Evolutionary conservation across 2,329 filamentous ascomycete genomes (phyloP), one percentile per base, ranked within the genome.

Genomic region (Penicillium sp.): DNA sequence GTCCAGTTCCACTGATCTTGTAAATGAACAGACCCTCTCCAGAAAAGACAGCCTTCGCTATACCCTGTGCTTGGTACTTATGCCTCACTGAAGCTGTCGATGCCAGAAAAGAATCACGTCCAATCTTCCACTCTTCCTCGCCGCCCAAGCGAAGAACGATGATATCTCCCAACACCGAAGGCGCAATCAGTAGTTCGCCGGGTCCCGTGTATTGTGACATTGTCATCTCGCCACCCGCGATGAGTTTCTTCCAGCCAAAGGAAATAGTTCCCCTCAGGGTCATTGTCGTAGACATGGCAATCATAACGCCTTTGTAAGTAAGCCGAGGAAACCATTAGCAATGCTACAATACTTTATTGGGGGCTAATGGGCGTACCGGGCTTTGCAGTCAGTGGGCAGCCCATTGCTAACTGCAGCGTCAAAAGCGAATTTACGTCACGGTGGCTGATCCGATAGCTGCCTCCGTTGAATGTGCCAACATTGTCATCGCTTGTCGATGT

Each of bases 401-500:
- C 91, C 70, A 94, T 88, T 12, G 93, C 93, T 42, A 97, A 76
- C 71, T 96, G 93, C 21, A 96, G 74, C 0, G 92, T 97, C 56
- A 96, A 73, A 60, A 96, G 87, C 1, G 89, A 91, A 70, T 97
- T 99, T 53, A 85, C 87, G 71, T 96, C 91, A 21, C 94, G 82
- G 68, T 99, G 94, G 65, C 89, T 94, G 68, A 97, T 91, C 41
- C 94, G 83, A 70, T 93, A 99, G 67, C 89, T 93, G 12, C 94
- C 94, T 15, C 94, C 94, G 69, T 97, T 97, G 78, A 97, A 99
- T 0, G 88, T 94, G n/a, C 94, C 94, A 1, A 95, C 84, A 62
- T 96, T 92, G 70, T 97, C 94, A 28, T 84, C 78, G 0, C 82
- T 81, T 0, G 86, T 83, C 3, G 85, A 76, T 29, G 74, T 73